phyloP scores from a whole-genome alignment of 1,284 basidiomycete species.

The Apiotrichum mycotoxinovorans region DNA sequence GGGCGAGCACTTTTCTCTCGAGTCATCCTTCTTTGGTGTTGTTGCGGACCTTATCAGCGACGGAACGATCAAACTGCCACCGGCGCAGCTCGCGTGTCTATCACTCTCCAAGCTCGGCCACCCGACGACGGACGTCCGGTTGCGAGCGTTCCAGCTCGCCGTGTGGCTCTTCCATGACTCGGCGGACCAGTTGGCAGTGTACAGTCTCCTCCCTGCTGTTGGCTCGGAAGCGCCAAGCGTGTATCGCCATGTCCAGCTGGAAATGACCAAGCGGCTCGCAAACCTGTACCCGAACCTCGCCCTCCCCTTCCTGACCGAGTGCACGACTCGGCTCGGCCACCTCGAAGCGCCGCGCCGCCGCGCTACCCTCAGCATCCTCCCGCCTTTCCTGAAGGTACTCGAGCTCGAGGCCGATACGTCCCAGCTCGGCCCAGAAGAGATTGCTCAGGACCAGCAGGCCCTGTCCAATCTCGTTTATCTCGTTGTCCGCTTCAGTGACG shows the following conservation, averaged over 20 bases:
- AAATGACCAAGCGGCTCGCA: constrained; percentile 73
- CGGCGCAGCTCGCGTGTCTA: constrained; percentile 70
- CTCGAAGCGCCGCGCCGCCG: constrained; percentile 57
- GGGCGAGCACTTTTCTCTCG: constrained; percentile 49
- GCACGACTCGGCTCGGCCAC: constrained; percentile 68
- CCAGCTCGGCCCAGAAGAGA: constrained; percentile 30
- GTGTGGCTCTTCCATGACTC: constrained; percentile 62
- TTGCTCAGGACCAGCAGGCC: constrained; percentile 59
- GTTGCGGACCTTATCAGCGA: constrained; percentile 61
- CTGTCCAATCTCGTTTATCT: constrained; percentile 82
- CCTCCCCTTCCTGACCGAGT: constrained; percentile 65
- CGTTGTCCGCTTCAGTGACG: constrained; percentile 72
- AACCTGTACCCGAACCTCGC: constrained; percentile 72
- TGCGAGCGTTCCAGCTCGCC: constrained; percentile 75
- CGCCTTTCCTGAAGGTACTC: constrained; percentile 74
- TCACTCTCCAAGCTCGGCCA: constrained; percentile 83
- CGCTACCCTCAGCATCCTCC: constrained; percentile 65
- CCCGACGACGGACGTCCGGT: constrained; percentile 62
- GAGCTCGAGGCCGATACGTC: constrained; percentile 54
- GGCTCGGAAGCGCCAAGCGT: constrained; percentile 70
- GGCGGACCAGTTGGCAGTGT: constrained; percentile 53
- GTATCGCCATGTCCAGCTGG: constrained; percentile 74
- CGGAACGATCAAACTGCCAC: constrained; percentile 55
- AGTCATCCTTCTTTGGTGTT: constrained; percentile 68
- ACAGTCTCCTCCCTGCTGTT: constrained; percentile 70